phyloP scores from a whole-genome alignment of 352 stramenopile species.

The Phytophthora constricta region DNA sequence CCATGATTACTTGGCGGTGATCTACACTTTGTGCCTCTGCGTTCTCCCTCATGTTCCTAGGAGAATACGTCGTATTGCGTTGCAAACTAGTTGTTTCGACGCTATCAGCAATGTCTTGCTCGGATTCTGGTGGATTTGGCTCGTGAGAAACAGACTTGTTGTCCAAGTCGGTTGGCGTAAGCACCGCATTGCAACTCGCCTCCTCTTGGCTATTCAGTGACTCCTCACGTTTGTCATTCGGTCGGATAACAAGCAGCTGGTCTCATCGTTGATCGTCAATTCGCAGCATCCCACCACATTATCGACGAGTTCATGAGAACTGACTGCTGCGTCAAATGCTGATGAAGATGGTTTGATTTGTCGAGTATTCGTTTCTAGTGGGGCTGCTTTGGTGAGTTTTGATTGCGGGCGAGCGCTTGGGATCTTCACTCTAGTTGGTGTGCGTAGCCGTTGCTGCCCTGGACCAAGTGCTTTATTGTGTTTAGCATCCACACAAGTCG shows the following conservation, averaged over 20 bases:
- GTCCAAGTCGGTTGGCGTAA: not conserved
- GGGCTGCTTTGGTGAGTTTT: conserved; percentile 2
- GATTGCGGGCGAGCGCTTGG: conserved; percentile 11
- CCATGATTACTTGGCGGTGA: conserved; percentile 45
- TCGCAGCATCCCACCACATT: not conserved
- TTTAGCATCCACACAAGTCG: not conserved
- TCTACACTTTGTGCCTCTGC: conserved; percentile 3
- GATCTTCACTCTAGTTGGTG: conserved; percentile 17
- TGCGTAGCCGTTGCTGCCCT: conserved; percentile 11
- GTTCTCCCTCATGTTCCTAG: not conserved
- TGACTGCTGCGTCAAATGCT: not conserved
- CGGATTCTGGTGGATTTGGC: not conserved
- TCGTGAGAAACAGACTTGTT: not conserved
- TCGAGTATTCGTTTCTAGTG: not conserved
- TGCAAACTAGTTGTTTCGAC: not conserved
- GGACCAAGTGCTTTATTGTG: not conserved
- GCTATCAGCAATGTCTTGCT: not conserved
- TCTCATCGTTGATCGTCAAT: not conserved
- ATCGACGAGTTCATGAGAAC: no score
- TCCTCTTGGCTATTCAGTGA: not conserved
- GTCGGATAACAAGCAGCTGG: not conserved
- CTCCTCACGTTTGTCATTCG: not conserved
- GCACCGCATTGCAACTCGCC: not conserved
- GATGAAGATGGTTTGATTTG: not conserved
- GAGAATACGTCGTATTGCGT: conserved; percentile 1